These are phyloP conservation scores for Bocquillonia castaneifolia DNA, from an alignment of 441 rosid genomes.

Conservation along the genomic window DNA sequence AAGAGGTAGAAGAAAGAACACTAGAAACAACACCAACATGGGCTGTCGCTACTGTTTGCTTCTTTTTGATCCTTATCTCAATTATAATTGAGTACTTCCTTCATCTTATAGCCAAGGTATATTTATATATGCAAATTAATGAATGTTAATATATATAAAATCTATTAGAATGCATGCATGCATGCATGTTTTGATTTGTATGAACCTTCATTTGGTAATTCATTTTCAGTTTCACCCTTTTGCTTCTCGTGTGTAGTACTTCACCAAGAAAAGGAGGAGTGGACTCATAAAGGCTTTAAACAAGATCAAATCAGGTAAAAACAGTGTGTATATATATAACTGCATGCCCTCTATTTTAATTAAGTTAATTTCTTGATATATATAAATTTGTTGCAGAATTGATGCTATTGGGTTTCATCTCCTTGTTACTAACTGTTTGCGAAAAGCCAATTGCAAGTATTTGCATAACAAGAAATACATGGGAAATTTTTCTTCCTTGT, in stretches of 20 bases:
- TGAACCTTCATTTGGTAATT: neutral
- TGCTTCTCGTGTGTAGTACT: too few relatives aligned
- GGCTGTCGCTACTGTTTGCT: constrained; percentile 78
- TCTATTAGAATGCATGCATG: neutral
- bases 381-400: constrained; percentile 32
- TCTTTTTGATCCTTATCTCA: constrained; percentile 48
- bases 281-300: constrained; percentile 62
- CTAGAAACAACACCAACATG: constrained; percentile 69
- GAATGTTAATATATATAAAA: too few relatives aligned
- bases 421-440: constrained; percentile 50
- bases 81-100: constrained; percentile 49
- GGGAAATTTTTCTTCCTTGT: constrained; percentile 58
- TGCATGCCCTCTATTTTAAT: neutral
- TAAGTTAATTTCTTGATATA: neutral
- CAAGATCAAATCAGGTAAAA: constrained; percentile 72
- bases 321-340: neutral
- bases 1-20: constrained; percentile 32
- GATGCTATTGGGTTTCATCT: constrained; percentile 71
- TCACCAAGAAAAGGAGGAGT: constrained; percentile 42
- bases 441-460: constrained; percentile 56
- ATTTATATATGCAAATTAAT: neutral
- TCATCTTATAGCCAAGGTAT: constrained; percentile 55
- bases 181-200: neutral
- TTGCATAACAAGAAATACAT: constrained; percentile 45
- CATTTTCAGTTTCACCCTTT: neutral